Percentiles rank a stretch among this genome's conserved stretches.
phyloP scores from a whole-genome alignment of 1,284 basidiomycete species.

The Fomitiporia mediterranea region DNA sequence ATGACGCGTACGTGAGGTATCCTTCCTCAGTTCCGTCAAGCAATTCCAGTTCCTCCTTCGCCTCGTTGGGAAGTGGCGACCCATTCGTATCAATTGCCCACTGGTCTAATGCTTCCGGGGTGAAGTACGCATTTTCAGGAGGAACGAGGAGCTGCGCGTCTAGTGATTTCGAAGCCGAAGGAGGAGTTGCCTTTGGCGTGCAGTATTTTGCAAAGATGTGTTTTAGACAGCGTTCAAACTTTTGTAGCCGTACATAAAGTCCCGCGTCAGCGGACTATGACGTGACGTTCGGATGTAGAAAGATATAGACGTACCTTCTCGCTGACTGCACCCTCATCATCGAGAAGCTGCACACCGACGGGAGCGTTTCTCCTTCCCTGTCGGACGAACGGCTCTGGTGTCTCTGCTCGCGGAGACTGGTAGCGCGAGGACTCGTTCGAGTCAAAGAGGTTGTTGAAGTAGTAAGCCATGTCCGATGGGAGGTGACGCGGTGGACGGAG shows the following conservation, averaged over 20 bases:
- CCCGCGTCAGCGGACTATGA: neutral
- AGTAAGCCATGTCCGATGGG: neutral
- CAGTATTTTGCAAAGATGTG: slow-evolving; percentile 75
- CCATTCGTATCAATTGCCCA: slow-evolving; percentile 79
- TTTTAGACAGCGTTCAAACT: slow-evolving; percentile 61
- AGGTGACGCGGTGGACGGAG: neutral
- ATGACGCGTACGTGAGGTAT: slow-evolving; percentile 58
- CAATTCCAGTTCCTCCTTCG: slow-evolving; percentile 73
- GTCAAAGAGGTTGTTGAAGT: slow-evolving; percentile 14
- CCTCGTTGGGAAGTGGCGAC: slow-evolving; percentile 62
- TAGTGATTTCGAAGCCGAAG: slow-evolving; percentile 13
- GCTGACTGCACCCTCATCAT: slow-evolving; percentile 63
- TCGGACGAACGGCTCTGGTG: slow-evolving; percentile 54
- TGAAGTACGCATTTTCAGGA: slow-evolving; percentile 54
- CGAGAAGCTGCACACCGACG: slow-evolving; percentile 45
- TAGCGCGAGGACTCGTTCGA: slow-evolving; percentile 26
- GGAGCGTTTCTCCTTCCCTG: slow-evolving; percentile 52
- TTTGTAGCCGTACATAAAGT: neutral
- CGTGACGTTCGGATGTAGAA: neutral
- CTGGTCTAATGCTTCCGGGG: slow-evolving; percentile 54
- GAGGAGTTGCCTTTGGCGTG: slow-evolving; percentile 38
- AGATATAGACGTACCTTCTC: slow-evolving; percentile 40
- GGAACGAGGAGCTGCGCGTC: slow-evolving; percentile 38
- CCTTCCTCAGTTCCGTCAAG: slow-evolving; percentile 70
- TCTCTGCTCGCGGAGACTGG: slow-evolving; percentile 51